These are phyloP conservation scores for Coccomyxa subellipsoidea DNA, from an alignment of 163 green algal genomes.

Conservation along the genomic window DNA sequence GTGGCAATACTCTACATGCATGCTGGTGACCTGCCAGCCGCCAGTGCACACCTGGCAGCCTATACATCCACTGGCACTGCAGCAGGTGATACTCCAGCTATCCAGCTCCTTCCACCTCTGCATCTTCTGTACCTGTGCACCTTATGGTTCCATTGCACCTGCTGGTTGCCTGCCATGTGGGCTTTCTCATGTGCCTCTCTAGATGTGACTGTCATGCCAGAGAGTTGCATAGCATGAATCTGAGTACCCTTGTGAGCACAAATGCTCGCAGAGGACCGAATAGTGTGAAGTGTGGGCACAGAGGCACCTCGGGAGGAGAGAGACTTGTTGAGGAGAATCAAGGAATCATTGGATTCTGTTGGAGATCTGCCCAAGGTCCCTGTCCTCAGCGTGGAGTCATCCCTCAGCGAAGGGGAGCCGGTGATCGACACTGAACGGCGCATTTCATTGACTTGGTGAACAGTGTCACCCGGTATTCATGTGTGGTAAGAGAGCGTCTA, in stretches of 20 bases:
- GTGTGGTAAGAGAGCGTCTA: too few species aligned
- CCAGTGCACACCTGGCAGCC: not conserved
- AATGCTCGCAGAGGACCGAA: too few species aligned
- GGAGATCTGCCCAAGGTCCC: not conserved
- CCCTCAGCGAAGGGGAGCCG: not conserved
- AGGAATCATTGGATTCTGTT: not conserved
- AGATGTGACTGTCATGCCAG: not conserved
- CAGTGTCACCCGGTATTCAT: too few species aligned
- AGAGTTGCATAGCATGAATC: not conserved
- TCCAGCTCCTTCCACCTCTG: not conserved
- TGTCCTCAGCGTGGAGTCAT: not conserved
- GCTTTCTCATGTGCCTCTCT: not conserved
- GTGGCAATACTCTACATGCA: not conserved
- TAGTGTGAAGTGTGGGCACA: too few species aligned
- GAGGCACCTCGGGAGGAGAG: not conserved
- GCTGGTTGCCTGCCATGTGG: too few species aligned
- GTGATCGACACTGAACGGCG: not conserved
- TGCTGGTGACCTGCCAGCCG: not conserved
- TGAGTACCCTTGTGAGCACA: too few species aligned
- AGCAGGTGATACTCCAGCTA: not conserved
- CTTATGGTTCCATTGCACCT: too few species aligned
- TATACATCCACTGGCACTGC: not conserved
- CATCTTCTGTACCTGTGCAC: not conserved
- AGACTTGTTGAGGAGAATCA: not conserved
- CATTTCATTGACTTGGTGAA: slow-evolving; percentile 6